Evolutionary conservation across 768 basidiomycete genomes (phyloP), one percentile per base, ranked within the genome.

Genomic region (Cystofilobasidium ferigula): DNA sequence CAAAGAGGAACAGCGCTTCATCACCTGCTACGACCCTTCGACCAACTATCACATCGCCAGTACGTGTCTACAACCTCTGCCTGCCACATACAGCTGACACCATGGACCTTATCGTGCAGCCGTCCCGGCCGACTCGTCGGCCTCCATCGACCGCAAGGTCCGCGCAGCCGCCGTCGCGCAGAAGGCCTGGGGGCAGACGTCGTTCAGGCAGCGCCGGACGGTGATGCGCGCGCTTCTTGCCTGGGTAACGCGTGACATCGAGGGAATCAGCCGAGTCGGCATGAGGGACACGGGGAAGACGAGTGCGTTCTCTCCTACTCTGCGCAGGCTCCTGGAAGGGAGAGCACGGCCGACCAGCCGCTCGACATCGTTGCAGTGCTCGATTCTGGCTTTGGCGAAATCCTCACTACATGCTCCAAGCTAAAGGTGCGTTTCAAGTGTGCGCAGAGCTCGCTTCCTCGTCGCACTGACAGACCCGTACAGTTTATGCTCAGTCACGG

Each of bases 281-380:
- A 90, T 89, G 73, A 81, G 94, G 36, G 94, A 99, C 76, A 90
- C 90, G 0, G 94, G 94, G 47, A 99, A 98, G 81, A 97, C 93
- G 26, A 70, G 76, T 76, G 38, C 53, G 73, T 71, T 13, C 7
- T 20, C 20, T 30, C 32, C 32, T 38, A 24, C 40, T n/a, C 1
- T 58, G 22, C 18, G 36, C 36, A 14, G 22, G 28, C 28, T 4
- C 22, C 54, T 3, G 7, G 9, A 12, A 56, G 14, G 2, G 18
- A 28, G 10, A 32, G 43, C 30, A 30, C 61, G 45, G 40, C 10
- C 20, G 12, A 48, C 12, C n/a, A 24, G 3, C 20, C 7, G 22
- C 24, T 43, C 7, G 14, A 16, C 14, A 32, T n/a, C 45, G 53
- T 0, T 28, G 5, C 69, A 95, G 93, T 93, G 74, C 81, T 98